These are phyloP conservation scores for Hanseniaspora pseudoguilliermondii DNA, from an alignment of 805 yeast species.

Conservation along the genomic window DNA sequence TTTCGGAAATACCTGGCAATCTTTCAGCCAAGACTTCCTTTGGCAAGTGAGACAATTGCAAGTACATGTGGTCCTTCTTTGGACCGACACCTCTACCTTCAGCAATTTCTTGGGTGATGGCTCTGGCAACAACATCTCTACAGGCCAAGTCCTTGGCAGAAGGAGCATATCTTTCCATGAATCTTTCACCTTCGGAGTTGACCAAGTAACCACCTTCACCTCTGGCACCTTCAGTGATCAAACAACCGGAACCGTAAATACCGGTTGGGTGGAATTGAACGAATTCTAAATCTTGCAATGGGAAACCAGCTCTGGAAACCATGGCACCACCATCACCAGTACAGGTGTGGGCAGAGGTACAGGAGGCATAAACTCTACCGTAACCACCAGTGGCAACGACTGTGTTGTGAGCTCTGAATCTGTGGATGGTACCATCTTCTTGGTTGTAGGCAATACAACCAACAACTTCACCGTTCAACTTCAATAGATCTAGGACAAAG, in stretches of 20 bases:
- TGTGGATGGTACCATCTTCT: constrained; percentile 96
- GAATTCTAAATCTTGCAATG: constrained; percentile 92
- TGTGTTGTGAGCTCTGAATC: constrained; percentile 94
- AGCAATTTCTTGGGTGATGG: constrained; percentile 95
- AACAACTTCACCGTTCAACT: constrained; percentile 90
- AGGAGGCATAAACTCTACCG: constrained; percentile 96
- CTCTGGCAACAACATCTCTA: constrained; percentile 95
- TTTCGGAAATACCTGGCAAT: constrained; percentile 97
- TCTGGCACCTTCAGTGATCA: constrained; percentile 98
- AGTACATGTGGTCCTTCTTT: constrained; percentile 83
- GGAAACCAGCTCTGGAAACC: constrained; percentile 97
- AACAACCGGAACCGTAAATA: constrained; percentile 96
- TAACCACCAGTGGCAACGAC: constrained; percentile 97
- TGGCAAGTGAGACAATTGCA: constrained; percentile 90
- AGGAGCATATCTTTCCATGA: constrained; percentile 99
- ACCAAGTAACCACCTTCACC: constrained; percentile 99
- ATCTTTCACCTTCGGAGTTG: constrained; percentile 96
- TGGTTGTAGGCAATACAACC: constrained; percentile 97
- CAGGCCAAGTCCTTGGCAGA: constrained; percentile 96
- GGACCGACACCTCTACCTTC: constrained; percentile 99
- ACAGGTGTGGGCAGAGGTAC: constrained; percentile 99
- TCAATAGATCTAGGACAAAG: constrained; percentile 86
- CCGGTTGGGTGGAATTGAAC: constrained; percentile 99
- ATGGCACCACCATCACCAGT: constrained; percentile 98
- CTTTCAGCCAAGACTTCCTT: constrained; percentile 84